Evolutionary conservation across 2,329 filamentous ascomycete genomes (phyloP).

Genomic region (Helicocarpus griseus): DNA sequence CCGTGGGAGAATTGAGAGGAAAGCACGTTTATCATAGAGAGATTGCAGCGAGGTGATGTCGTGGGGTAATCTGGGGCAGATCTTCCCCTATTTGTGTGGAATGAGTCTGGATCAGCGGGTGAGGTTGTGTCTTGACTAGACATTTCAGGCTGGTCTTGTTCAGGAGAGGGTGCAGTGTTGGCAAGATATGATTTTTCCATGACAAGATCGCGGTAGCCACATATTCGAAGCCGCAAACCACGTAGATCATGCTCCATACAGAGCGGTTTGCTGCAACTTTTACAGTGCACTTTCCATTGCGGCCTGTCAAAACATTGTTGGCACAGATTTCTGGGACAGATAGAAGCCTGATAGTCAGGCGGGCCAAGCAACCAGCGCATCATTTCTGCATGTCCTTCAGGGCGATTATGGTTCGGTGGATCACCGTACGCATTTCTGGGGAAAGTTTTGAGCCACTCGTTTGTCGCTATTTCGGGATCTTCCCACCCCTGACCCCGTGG

Average conservation of each 20-base stretch:
- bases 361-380: slow-evolving; percentile 41
- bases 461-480: slow-evolving; percentile 42
- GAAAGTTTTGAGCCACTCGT: slow-evolving; percentile 32
- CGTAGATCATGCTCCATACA: slow-evolving; percentile 53
- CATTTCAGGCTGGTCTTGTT: background rate
- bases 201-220: slow-evolving; percentile 46
- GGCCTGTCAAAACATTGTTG: slow-evolving; percentile 49
- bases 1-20: slow-evolving; percentile 17
- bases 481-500: slow-evolving; percentile 46
- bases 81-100: slow-evolving; percentile 8
- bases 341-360: slow-evolving; percentile 35
- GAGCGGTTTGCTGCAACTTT: slow-evolving; percentile 46
- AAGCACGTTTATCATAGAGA: slow-evolving; percentile 19
- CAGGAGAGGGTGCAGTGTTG: slow-evolving; percentile 14
- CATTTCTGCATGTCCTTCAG: slow-evolving; percentile 32
- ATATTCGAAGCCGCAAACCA: slow-evolving; percentile 46
- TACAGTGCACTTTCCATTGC: slow-evolving; percentile 51
- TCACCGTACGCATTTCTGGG: slow-evolving; percentile 32
- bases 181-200: slow-evolving; percentile 39
- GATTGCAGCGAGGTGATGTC: slow-evolving; percentile 10
- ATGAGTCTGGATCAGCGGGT: background rate
- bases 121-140: background rate
- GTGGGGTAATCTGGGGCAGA: background rate
- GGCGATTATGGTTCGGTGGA: slow-evolving; percentile 30
- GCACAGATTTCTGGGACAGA: slow-evolving; percentile 47